A percentile compares a stretch with the other conserved stretches of the same genome.
phyloP scores from a whole-genome alignment of 345 rosid species.

The Toxicodendron radicans region DNA sequence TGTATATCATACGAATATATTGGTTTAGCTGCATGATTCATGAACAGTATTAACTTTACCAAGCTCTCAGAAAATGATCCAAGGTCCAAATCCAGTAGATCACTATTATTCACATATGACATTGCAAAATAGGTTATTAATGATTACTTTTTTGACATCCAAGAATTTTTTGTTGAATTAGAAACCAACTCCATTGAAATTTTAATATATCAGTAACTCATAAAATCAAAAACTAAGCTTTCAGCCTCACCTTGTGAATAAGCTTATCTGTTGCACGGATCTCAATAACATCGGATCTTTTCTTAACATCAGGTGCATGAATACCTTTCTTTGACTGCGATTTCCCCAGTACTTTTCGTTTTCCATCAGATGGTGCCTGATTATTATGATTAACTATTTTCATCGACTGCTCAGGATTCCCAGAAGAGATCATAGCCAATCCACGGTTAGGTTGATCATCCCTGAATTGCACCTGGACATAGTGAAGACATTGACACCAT shows the following conservation, averaged over 20 bases:
- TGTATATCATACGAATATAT: no score
- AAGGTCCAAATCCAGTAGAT: not conserved
- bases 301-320: constrained; percentile 9
- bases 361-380: constrained; percentile 14
- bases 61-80: not conserved
- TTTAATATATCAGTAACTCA: not conserved
- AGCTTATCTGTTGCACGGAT: constrained; percentile 30
- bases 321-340: constrained; percentile 9
- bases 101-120: not conserved
- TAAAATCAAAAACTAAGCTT: not conserved
- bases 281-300: constrained; percentile 17
- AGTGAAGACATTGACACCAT: not conserved
- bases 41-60: not conserved
- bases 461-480: constrained; percentile 13
- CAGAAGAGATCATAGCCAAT: constrained; percentile 13
- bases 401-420: constrained; percentile 12
- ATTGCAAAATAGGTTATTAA: not conserved
- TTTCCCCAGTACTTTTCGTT: constrained; percentile 15
- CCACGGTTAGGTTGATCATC: constrained; percentile 5
- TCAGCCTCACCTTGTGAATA: constrained; percentile 31
- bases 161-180: not conserved
- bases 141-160: not conserved
- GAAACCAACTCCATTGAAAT: constrained; percentile 1
- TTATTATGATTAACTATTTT: constrained; percentile 17
- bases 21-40: no score